These are phyloP conservation scores for Lentinula boryana DNA, from an alignment of 768 basidiomycete species.

Conservation along the genomic window DNA sequence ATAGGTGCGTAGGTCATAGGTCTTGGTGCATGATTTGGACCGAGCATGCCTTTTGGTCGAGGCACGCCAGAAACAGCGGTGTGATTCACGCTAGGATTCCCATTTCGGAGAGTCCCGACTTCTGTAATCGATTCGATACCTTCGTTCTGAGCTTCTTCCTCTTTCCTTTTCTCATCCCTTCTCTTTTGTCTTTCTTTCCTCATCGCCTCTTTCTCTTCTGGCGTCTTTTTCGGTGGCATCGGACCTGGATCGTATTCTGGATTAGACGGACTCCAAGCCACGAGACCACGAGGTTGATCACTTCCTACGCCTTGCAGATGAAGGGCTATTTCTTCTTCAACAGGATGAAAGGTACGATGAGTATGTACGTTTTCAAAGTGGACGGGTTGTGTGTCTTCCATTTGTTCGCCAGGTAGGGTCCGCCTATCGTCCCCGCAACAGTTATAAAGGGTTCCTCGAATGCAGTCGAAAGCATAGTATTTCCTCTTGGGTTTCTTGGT, in stretches of 20 bases:
- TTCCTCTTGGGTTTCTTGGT: conserved; percentile 14
- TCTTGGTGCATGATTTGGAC: not conserved
- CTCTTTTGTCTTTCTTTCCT: not conserved
- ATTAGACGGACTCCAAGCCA: conserved; percentile 50
- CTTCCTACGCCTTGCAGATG: not conserved
- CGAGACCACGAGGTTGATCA: not conserved
- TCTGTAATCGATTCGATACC: not conserved
- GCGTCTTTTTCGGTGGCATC: not conserved
- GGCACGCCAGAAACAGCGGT: too few species aligned
- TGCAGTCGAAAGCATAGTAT: conserved; percentile 55
- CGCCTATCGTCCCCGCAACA: conserved; percentile 20
- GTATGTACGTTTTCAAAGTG: not conserved
- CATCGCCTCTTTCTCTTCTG: not conserved
- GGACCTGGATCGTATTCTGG: conserved; percentile 72
- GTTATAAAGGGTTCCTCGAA: conserved; percentile 36
- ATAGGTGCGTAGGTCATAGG: too few species aligned
- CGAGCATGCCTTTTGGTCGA: not conserved
- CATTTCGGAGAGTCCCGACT: too few species aligned
- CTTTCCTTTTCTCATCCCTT: not conserved
- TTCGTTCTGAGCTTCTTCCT: not conserved
- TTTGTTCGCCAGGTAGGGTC: conserved; percentile 9
- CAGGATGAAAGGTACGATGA: not conserved
- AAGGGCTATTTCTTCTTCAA: not conserved
- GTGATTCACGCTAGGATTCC: too few species aligned
- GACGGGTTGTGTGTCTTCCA: not conserved